Evolutionary conservation across 768 basidiomycete genomes (phyloP).

Genomic region (Jaapia argillacea): DNA sequence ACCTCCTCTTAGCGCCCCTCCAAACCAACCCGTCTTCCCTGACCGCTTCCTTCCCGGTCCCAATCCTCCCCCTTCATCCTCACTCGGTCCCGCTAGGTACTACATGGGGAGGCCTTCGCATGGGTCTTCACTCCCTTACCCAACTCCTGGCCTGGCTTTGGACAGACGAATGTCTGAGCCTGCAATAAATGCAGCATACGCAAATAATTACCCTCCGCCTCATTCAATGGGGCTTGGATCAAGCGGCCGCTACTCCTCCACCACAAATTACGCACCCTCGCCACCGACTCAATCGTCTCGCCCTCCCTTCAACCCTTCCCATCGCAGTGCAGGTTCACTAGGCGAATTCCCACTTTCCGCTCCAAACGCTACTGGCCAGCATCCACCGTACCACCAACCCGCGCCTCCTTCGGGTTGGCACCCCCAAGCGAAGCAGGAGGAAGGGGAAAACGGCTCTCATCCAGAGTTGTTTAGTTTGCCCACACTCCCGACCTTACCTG

Average conservation of each 20-base stretch:
- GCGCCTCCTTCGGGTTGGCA: no score
- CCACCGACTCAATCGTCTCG: no score
- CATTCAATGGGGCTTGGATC: neutral
- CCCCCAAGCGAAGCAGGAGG: no score
- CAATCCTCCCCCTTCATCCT: neutral
- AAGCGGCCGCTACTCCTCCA: neutral
- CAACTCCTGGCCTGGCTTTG: constrained; percentile 20
- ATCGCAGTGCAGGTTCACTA: neutral
- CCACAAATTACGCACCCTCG: no score
- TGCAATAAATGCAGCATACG: constrained; percentile 29
- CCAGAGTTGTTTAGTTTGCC: no score
- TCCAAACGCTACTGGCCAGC: no score
- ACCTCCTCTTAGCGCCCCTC: neutral
- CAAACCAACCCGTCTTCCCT: neutral
- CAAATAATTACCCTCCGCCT: constrained; percentile 10
- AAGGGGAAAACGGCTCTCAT: no score
- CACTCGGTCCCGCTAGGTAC: no score
- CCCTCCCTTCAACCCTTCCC: neutral
- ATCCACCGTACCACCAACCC: no score
- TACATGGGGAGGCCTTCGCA: no score
- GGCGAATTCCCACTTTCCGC: neutral
- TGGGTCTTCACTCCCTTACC: no score
- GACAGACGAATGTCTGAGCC: constrained; percentile 70
- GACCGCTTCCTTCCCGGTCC: neutral
- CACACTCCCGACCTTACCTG: no score